These are phyloP conservation scores for Colletotrichum lindemuthianum DNA, from an alignment of 2,329 filamentous ascomycete species.

Conservation along the genomic window DNA sequence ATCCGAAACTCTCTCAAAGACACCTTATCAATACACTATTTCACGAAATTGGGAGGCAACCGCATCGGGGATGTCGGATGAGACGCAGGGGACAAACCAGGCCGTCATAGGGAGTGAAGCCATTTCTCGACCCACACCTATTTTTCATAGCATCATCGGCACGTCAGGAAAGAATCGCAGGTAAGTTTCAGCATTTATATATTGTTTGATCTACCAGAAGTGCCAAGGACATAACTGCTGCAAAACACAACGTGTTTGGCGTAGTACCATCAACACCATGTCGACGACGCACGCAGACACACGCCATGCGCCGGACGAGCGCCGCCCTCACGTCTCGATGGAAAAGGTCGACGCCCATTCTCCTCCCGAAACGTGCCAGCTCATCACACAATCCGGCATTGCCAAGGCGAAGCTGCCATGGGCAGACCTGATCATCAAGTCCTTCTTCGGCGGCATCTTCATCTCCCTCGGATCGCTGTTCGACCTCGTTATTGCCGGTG, in stretches of 20 bases:
- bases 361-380: conserved; percentile 7
- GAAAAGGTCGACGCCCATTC: conserved; percentile 2
- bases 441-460: conserved; percentile 22
- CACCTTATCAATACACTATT: too few species aligned
- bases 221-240: too few species aligned
- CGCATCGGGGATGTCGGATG: too few species aligned
- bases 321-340: background rate
- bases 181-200: too few species aligned
- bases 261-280: background rate
- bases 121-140: background rate
- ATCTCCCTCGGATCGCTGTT: conserved; percentile 19
- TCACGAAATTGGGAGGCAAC: too few species aligned
- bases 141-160: background rate
- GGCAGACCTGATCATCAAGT: conserved; percentile 11
- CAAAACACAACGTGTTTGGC: too few species aligned
- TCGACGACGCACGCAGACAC: background rate
- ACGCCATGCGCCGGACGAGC: background rate
- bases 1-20: too few species aligned
- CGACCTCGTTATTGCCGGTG: conserved; percentile 12
- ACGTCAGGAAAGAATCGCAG: conserved; percentile 3
- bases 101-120: too few species aligned
- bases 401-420: conserved; percentile 8
- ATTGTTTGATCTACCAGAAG: too few species aligned
- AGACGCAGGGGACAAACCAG: too few species aligned
- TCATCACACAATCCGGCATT: conserved; percentile 5